Evolutionary conservation across 768 basidiomycete genomes (phyloP), one percentile per base, ranked within the genome.

Genomic region (Mycena latifolia): DNA sequence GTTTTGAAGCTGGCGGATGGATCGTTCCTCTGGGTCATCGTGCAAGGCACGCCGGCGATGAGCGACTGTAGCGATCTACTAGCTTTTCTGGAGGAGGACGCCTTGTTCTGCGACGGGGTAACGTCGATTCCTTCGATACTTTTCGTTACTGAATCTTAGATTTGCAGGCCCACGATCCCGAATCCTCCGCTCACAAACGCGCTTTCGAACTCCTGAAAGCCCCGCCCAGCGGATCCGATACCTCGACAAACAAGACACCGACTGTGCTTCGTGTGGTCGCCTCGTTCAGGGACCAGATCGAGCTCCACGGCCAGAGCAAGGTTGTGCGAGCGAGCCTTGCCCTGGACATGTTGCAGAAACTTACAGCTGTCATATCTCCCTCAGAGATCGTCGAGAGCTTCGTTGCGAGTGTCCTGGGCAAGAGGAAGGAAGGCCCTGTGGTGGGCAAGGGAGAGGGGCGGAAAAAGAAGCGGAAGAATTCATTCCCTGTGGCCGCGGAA

Each of bases 1-100:
- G 74, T 81, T 1, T 59, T 85, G 24, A 73, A 69, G 31, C 73
- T 85, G 2, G 70, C 72, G 3, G 79, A 82, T 31, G 76, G 72
- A 11, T 73, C 76, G 0, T 62, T 73, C 1, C 75, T 84, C 25
- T 85, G 82, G 83, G 83, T 84, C 9, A 79, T 78, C 2, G 62
- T 84, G 25, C 82, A 84, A 60, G 80, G 79, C 5, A 83, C 58
- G 5, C 58, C 58, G 5, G 6, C 24, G 33, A 9, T n/a, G n/a
- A 60, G 47, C 58, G 58, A 60, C 15, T 47, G 58, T 5, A 45
- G 14, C 10, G 58, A 60, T 17, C 20, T 60, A 5, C 18, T 60
- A 15, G 25, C 10, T 0, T n/a, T 1, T 22, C 48, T 60, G 15
- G 33, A 60, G 24, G 47, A 60, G 18, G 35, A 48, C 22, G 18